Evolutionary conservation across 306 rosid genomes (phyloP), one percentile per base, ranked within the genome.

Genomic region (Glycyrrhiza uralensis): DNA sequence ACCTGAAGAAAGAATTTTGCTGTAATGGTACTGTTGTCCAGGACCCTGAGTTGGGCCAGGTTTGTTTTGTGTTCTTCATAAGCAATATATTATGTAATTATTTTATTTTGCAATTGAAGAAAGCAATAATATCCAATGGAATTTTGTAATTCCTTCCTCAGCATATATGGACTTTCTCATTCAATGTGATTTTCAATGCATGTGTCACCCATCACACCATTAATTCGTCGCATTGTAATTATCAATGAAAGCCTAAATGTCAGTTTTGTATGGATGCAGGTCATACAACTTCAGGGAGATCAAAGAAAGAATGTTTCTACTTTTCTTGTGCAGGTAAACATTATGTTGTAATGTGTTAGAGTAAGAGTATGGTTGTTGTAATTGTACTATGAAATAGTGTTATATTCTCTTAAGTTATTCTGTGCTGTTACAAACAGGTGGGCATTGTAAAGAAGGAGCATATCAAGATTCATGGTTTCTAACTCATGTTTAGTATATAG

Each of bases 221-320:
- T 18, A 22, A 24, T 12, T 42, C 35, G 23, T 72, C 26, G 36
- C 11, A 30, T 49, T 4, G 12, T n/a, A n/a, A n/a, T 29, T 22
- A 7, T 32, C 47, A 35, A 22, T 30, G n/a, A 45, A 76, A 47
- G 12, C 70, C 38, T 71, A 58, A 66, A 30, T 42, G 15, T 56
- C 1, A 23, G 6, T 66, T 11, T 17, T 63, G 30, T 52, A 18
- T 81, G 76, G 36, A 59, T 79, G 44, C 74, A 82, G 89, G 89
- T 85, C 61, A 85, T 85, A 76, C 89, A 85, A 44, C 89, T 85
- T 72, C 89, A 85, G 83, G 89, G 89, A 33, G 89, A 85, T 82
- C 89, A 85, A 73, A 69, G 89, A 35, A 85, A 85, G 76, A 85
- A 85, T 66, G 85, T 79, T 57, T 82, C 86, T 46, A 79, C 89